Evolutionary conservation across 352 stramenopile genomes (phyloP).

Genomic region (Pseudoperonospora humuli): DNA sequence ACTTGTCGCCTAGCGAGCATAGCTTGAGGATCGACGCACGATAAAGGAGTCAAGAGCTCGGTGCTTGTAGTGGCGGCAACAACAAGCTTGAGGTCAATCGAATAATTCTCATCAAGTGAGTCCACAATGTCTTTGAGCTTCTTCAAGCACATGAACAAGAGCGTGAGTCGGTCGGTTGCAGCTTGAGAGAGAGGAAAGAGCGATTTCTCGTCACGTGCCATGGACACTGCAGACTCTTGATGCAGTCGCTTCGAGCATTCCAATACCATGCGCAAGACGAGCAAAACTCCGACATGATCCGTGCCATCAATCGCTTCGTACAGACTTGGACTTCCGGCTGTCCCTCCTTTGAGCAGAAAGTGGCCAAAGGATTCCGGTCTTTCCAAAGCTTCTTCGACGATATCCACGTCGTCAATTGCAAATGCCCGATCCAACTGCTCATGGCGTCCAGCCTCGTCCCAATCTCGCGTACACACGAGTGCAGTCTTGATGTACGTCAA

Average conservation of each 20-base stretch:
- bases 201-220: conserved; percentile 4
- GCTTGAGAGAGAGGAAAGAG: conserved; percentile 47
- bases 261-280: conserved; percentile 62
- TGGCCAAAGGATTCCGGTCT: conserved; percentile 40
- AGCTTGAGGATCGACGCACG: conserved; percentile 7
- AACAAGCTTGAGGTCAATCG: conserved; percentile 53
- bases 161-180: conserved; percentile 43
- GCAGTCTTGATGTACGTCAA: conserved; percentile 52
- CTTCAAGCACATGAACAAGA: conserved; percentile 78
- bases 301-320: conserved; percentile 53
- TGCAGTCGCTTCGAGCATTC: conserved; percentile 62
- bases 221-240: conserved; percentile 9
- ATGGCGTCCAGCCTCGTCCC: conserved; percentile 21
- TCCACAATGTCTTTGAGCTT: conserved; percentile 48
- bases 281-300: conserved; percentile 62
- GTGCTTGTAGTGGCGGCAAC: conserved; percentile 26
- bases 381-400: conserved; percentile 60
- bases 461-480: conserved; percentile 18
- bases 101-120: conserved; percentile 5
- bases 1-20: conserved; percentile 12
- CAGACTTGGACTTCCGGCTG: conserved; percentile 18
- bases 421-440: conserved; percentile 68
- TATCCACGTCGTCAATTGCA: conserved; percentile 37
- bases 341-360: conserved; percentile 35
- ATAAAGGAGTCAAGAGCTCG: conserved; percentile 34